Percentiles rank a stretch among this genome's conserved stretches.
phyloP scores from a whole-genome alignment of 2,329 filamentous ascomycete genomes.

The Chrysoporthe cubensis region DNA sequence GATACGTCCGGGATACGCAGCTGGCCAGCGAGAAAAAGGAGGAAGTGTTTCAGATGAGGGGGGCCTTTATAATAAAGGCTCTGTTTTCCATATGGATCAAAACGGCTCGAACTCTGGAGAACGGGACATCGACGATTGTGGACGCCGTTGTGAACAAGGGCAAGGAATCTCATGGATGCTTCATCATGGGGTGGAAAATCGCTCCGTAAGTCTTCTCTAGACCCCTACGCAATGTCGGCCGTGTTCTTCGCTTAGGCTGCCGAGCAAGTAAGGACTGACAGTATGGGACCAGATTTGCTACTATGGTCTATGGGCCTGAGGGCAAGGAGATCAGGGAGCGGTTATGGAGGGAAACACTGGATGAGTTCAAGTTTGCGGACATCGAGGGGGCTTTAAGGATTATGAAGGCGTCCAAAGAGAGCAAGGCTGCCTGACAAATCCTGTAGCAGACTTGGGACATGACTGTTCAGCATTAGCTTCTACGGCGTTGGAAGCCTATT shows the following conservation, averaged over 20 bases:
- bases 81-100: not conserved
- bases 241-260: not conserved
- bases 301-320: not conserved
- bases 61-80: not conserved
- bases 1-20: conserved; percentile 46
- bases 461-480: not conserved
- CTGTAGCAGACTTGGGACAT: not conserved
- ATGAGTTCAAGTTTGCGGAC: conserved; percentile 12
- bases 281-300: not conserved
- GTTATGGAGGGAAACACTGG: conserved; percentile 4
- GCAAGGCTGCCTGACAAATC: too few relatives aligned
- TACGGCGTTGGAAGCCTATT: not conserved
- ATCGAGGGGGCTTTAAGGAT: not conserved
- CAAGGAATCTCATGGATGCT: conserved; percentile 18
- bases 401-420: not conserved
- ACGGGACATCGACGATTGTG: conserved; percentile 11
- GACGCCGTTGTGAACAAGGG: conserved; percentile 18
- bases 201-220: conserved; percentile 6
- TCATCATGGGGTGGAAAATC: conserved; percentile 15
- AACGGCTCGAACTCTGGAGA: conserved; percentile 2
- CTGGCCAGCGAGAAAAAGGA: conserved; percentile 25
- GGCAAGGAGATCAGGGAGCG: conserved; percentile 1
- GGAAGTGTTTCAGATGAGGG: not conserved
- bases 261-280: not conserved
- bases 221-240: too few relatives aligned